A percentile compares a stretch with the other conserved stretches of the same genome.
Evolutionary conservation across 495 filamentous ascomycete genomes (phyloP).

Genomic region (Acidiella bohemica): DNA sequence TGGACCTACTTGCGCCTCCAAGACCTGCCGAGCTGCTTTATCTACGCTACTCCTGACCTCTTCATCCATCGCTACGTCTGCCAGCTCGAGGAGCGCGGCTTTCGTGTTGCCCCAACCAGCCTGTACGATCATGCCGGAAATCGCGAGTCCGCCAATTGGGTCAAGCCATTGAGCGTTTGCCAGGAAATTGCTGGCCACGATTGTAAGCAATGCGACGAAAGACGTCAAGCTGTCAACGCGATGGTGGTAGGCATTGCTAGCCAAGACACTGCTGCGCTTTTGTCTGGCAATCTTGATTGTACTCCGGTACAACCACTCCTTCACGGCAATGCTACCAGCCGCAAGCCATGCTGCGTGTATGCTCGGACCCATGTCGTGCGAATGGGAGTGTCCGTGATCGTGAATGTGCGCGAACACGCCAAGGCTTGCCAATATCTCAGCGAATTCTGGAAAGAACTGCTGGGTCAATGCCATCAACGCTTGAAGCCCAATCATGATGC

Average conservation of each 20-base stretch:
- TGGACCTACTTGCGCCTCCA: conserved; percentile 23
- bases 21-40: conserved; percentile 40
- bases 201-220: conserved; percentile 77
- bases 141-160: conserved; percentile 82
- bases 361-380: conserved; percentile 53
- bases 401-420: conserved; percentile 49
- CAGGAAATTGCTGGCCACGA: conserved; percentile 78
- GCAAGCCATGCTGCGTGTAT: conserved; percentile 92
- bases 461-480: conserved; percentile 60
- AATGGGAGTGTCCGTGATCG: conserved; percentile 47
- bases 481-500: conserved; percentile 78
- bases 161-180: conserved; percentile 79
- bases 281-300: conserved; percentile 97
- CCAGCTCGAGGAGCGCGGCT: conserved; percentile 69
- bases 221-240: conserved; percentile 89
- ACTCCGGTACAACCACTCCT: conserved; percentile 93
- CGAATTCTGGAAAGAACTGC: conserved; percentile 65
- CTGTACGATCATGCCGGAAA: conserved; percentile 82
- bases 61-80: conserved; percentile 73
- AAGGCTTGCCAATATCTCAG: conserved; percentile 45
- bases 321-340: conserved; percentile 75
- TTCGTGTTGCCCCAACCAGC: conserved; percentile 80
- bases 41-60: conserved; percentile 62
- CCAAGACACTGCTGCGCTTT: conserved; percentile 89
- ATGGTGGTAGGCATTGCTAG: conserved; percentile 92